These are phyloP conservation scores for Hyaloperonospora brassicae DNA, from an alignment of 352 stramenopile genomes.

Conservation along the genomic window DNA sequence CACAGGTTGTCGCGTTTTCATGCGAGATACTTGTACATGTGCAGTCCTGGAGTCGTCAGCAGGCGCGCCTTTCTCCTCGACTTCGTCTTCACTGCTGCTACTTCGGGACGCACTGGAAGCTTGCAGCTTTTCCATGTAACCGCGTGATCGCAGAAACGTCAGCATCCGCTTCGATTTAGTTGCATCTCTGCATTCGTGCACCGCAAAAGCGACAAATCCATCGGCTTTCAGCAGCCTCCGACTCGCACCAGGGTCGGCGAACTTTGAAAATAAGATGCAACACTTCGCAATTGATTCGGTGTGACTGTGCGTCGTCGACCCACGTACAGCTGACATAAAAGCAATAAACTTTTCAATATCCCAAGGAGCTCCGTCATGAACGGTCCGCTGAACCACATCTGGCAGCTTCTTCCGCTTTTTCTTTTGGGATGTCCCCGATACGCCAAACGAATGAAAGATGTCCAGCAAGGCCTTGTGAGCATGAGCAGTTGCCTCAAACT, in stretches of 20 bases:
- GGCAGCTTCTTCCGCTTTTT: conserved; percentile 49
- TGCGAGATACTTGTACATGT: conserved; percentile 5
- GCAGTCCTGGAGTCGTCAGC: conserved; percentile 2
- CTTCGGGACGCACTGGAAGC: conserved; percentile 8
- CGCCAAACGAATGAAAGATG: conserved; percentile 39
- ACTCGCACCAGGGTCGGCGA: conserved; percentile 29
- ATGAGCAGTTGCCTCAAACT: conserved; percentile 22
- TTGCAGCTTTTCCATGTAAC: conserved; percentile 32
- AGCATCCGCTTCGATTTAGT: conserved; percentile 38
- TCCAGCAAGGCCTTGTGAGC: conserved; percentile 24
- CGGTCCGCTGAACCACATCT: conserved; percentile 6
- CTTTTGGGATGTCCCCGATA: conserved; percentile 24
- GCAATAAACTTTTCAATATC: conserved; percentile 61
- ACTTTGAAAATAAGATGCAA: conserved; percentile 70
- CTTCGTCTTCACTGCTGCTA: conserved; percentile 22
- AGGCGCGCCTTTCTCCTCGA: conserved; percentile 15
- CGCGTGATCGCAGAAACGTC: conserved; percentile 39
- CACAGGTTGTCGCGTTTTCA: conserved; percentile 15
- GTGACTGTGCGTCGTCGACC: conserved; percentile 13
- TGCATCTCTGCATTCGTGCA: conserved; percentile 35
- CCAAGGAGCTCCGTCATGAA: conserved; percentile 24
- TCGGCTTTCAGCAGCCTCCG: conserved; percentile 27
- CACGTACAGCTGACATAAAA: conserved; percentile 33
- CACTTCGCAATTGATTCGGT: conserved; percentile 25
- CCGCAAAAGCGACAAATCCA: conserved; percentile 39